Percentiles rank a stretch among this genome's conserved stretches.
phyloP scores from a whole-genome alignment of 2,329 filamentous ascomycete species.

The Fusarium abutilonis region DNA sequence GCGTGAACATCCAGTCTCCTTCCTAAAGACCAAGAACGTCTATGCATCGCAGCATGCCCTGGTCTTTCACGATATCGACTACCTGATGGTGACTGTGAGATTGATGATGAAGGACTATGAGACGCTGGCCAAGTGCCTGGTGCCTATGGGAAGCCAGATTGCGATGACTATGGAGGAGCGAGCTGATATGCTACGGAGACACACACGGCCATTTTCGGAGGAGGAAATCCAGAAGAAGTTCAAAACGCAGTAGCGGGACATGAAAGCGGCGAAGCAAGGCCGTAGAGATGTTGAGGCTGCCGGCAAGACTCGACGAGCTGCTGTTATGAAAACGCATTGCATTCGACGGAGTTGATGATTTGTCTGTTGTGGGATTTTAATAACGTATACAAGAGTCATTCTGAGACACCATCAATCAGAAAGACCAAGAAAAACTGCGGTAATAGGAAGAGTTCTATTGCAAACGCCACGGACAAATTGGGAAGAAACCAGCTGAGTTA shows the following conservation, averaged over 20 bases:
- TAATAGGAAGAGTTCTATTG: not conserved
- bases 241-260: conserved; percentile 7
- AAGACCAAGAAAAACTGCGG: not conserved
- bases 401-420: not conserved
- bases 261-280: too few relatives aligned
- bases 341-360: conserved; percentile 6
- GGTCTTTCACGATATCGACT: conserved; percentile 84
- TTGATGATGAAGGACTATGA: conserved; percentile 77
- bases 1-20: conserved; percentile 80
- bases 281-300: not conserved
- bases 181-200: conserved; percentile 35
- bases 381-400: not conserved
- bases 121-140: conserved; percentile 73
- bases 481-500: too few relatives aligned
- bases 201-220: conserved; percentile 41
- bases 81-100: conserved; percentile 76
- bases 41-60: conserved; percentile 75
- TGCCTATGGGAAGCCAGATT: conserved; percentile 79
- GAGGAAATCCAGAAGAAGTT: conserved; percentile 42
- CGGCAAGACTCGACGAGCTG: not conserved
- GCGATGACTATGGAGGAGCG: conserved; percentile 65
- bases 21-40: conserved; percentile 73
- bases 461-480: too few relatives aligned
- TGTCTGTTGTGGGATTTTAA: not conserved
- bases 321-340: not conserved